phyloP scores from a whole-genome alignment of 768 basidiomycete genomes.

The Amanita pseudoporphyria region DNA sequence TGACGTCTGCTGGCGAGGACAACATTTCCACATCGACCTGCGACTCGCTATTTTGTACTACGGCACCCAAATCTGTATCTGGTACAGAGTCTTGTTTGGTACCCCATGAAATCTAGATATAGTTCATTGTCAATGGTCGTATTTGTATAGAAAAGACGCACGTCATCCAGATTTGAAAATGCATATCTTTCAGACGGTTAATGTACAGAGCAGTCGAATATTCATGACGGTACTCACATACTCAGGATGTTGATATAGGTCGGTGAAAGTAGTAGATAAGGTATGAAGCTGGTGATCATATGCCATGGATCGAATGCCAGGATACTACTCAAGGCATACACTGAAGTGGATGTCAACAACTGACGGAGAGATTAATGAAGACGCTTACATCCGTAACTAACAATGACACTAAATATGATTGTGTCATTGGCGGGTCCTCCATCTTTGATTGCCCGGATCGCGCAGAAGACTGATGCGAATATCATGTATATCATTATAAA shows the following conservation, averaged over 20 bases:
- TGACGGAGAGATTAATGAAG: neutral
- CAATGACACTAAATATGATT: constrained; percentile 79
- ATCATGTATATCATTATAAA: constrained; percentile 79
- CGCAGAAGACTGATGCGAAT: constrained; percentile 72
- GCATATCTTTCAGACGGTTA: constrained; percentile 47
- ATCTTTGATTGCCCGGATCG: constrained; percentile 59
- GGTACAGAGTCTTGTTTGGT: constrained; percentile 82
- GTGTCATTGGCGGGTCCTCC: constrained; percentile 56
- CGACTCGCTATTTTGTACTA: constrained; percentile 69
- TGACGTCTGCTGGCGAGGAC: constrained; percentile 72
- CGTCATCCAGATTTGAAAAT: constrained; percentile 80
- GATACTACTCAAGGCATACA: constrained; percentile 68
- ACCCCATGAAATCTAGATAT: constrained; percentile 76
- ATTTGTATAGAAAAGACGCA: constrained; percentile 24
- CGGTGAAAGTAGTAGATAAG: constrained; percentile 82
- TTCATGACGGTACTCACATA: constrained; percentile 40
- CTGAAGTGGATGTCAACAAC: constrained; percentile 21
- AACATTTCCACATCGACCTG: constrained; percentile 86
- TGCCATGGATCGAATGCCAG: constrained; percentile 96
- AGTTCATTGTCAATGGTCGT: neutral
- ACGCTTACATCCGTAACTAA: constrained; percentile 69
- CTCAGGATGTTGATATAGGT: constrained; percentile 70
- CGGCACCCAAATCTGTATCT: constrained; percentile 74
- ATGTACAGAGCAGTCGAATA: neutral
- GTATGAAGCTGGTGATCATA: constrained; percentile 83